Evolutionary conservation across 257 asterid species (phyloP), one percentile per base, ranked within the genome.

Genomic region (Solanum sejunctum): DNA sequence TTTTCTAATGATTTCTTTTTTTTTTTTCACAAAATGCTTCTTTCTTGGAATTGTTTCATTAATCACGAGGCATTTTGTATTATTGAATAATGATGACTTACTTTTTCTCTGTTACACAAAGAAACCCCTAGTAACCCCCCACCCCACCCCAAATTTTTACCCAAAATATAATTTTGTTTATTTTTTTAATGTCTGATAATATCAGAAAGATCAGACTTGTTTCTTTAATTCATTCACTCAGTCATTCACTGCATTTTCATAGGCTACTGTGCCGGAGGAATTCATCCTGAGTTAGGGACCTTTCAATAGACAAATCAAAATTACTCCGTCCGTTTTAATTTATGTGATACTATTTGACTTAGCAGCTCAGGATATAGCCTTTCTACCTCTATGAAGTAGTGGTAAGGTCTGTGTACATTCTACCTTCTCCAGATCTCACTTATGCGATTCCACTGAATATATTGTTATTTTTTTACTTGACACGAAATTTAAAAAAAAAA

Each of bases 251-350:
- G 90, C 85, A 86, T n/a, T 51, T 75, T 91, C 94, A 90, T 94
- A 92, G 98, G 93, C 93, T 93, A 93, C 92, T 90, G 99, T 94
- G 98, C 98, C 95, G 92, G 95, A 91, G 91, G 88, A 88, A 88
- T 89, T 67, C 85, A 51, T 28, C 69, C 78, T 66, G 63, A 26
- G 47, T 23, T 77, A 77, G 17, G 82, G 63, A 77, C 64, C 63
- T 77, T 21, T 84, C 41, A 61, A 55, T 60, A 87, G 18, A 88
- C 43, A 20, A 32, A 72, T 83, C 84, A 49, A 58, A 20, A 20
- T 58, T 4, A 20, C 0, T 9, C 3, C 0, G 3, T 4, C 0
- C 3, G 2, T 20, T 20, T 52, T 0, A 15, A 52, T 57, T 16
- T 58, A n/a, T 10, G 7, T 3, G 3, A 10, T 0, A n/a, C 0